Conservation (phyloP, 1,284 basidiomycete genomes). For the Ganoderma multipileum region DNA sequence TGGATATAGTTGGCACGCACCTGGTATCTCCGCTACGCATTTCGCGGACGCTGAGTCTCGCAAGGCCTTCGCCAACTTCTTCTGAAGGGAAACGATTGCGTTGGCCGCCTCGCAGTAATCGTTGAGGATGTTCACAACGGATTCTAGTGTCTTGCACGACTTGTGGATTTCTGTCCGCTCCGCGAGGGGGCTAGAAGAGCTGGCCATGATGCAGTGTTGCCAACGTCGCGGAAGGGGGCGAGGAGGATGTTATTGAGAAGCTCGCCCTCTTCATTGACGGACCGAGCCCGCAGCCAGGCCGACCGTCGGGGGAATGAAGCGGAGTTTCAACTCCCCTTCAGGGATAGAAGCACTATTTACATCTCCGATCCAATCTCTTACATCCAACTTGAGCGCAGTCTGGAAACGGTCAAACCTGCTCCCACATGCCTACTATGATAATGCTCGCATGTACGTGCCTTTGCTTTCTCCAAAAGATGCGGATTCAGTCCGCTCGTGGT, state of each 20-base stretch:
- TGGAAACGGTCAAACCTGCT: too few species aligned
- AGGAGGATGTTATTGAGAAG: background rate
- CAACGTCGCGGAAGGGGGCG: background rate
- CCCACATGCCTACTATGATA: too few species aligned
- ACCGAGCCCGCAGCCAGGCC: slow-evolving; percentile 2
- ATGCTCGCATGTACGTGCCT: too few species aligned
- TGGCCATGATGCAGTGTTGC: slow-evolving; percentile 26
- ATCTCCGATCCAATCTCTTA: background rate
- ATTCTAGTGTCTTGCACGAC: slow-evolving; percentile 77
- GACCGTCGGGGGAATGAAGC: background rate
- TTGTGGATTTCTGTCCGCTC: slow-evolving; percentile 79
- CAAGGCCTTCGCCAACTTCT: slow-evolving; percentile 74
- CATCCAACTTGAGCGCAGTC: background rate
- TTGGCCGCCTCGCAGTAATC: slow-evolving; percentile 77
- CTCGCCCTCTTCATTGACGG: background rate
- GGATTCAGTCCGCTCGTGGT: too few species aligned
- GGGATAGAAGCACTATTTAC: background rate
- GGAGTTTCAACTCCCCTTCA: background rate
- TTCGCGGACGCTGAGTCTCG: slow-evolving; percentile 68
- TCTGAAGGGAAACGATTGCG: slow-evolving; percentile 69
- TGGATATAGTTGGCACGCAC: slow-evolving; percentile 42
- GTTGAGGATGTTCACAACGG: slow-evolving; percentile 67
- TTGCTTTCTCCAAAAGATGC: too few species aligned
- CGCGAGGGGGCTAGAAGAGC: slow-evolving; percentile 34
- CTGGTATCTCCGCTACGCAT: slow-evolving; percentile 64